Evolutionary conservation across 805 yeast genomes (phyloP), one percentile per base, ranked within the genome.

Genomic region (Saturnispora gosingensis): DNA sequence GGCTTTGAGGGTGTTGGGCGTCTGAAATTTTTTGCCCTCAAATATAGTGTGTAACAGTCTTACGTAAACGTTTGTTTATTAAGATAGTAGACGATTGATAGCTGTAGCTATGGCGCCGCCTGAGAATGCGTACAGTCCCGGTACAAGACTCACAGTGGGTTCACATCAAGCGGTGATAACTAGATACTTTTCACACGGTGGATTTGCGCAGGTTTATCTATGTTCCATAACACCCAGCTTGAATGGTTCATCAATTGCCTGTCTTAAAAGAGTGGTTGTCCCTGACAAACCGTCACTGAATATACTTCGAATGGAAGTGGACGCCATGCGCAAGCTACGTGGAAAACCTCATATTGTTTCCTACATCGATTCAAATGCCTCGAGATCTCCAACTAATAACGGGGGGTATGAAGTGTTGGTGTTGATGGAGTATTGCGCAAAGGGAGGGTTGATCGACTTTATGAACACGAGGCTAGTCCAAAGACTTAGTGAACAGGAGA

Each of bases 161-260:
- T 60, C 73, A 28, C 82, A 78, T 61, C 58, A 60, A n/a, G 68
- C 72, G 16, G 61, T 66, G 7, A 73, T 77, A 53, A 68, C 68
- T 49, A 70, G 75, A 51, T 78, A 75, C 60, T 65, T 78, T 10
- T 64, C 69, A 7, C 69, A 65, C 61, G 62, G 88, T 53, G 95
- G 93, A 4, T 86, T 83, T 71, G 91, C 95, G 4, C 88, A 85
- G 55, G 85, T 86, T 18, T 86, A 86, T 64, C 72, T 75, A 35
- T 91, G 83, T 16, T 69, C 67, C 53, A 80, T 80, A 58, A 67
- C 72, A 13, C 82, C 84, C 16, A 43, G 43, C 15, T 56, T 58
- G 53, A 57, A 59, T 50, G 74, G 71, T 38, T 38, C 42, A 46
- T 72, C 65, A 24, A 65, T 74, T 30, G 88, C 82, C 5, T 85